Evolutionary conservation across 148 eudicot species (phyloP).

Genomic region (Fallopia convolvulus): DNA sequence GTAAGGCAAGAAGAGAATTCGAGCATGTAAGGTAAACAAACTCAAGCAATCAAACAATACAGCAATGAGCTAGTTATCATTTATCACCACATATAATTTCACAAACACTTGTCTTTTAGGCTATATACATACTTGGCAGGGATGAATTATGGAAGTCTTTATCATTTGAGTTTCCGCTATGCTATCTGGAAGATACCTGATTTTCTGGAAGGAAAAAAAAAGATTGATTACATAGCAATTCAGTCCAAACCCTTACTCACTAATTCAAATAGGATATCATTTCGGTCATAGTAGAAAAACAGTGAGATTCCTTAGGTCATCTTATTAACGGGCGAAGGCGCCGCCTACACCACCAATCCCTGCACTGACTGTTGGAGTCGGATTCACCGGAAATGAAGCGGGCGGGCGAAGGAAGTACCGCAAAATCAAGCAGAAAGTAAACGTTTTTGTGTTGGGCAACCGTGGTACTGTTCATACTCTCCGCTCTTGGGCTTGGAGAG

Average conservation of each 20-base stretch:
- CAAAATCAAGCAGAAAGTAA: too few species aligned
- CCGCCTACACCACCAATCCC: too few species aligned
- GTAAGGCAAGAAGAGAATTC: not conserved
- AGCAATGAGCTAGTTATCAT: not conserved
- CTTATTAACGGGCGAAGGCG: too few species aligned
- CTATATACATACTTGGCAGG: slow-evolving; percentile 4
- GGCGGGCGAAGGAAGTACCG: too few species aligned
- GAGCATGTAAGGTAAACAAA: not conserved
- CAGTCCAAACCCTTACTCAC: not conserved
- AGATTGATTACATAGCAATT: not conserved
- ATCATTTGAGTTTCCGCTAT: not conserved
- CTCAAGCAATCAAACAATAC: not conserved
- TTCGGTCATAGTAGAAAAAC: too few species aligned
- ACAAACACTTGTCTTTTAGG: not conserved
- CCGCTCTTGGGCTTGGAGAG: too few species aligned
- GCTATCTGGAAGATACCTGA: not conserved
- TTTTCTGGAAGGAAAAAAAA: not conserved
- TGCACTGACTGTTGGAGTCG: too few species aligned
- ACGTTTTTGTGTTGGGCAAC: too few species aligned
- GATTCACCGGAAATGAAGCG: too few species aligned
- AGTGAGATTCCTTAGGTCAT: too few species aligned
- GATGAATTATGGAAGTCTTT: not conserved
- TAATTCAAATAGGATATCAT: too few species aligned
- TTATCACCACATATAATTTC: not conserved
- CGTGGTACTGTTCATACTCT: too few species aligned